Evolutionary conservation across 768 basidiomycete species (phyloP), one percentile per base, ranked within the genome.

Genomic region (Tremella mesenterica): DNA sequence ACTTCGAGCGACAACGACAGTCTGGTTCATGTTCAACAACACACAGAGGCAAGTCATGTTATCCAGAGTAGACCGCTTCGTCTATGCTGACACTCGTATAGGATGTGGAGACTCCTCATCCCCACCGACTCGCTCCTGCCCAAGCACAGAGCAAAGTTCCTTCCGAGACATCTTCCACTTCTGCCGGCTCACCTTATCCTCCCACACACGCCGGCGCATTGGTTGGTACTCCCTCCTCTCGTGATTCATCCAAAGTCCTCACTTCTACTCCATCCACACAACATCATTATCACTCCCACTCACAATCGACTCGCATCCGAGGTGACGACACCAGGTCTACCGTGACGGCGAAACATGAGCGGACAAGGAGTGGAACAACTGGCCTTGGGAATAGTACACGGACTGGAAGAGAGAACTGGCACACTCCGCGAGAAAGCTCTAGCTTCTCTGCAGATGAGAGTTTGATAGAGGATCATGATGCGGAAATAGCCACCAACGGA

Each of bases 361-460:
- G 54, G 51, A 1, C 49, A 51, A n/a, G n/a, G n/a, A n/a, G n/a
- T n/a, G n/a, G n/a, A n/a, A n/a, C n/a, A n/a, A n/a, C n/a, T n/a
- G n/a, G n/a, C 16, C 26, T 57, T 23, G 54, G 52, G 1, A 61
- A 48, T 23, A 65, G 61, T 36, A 57, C 53, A 2, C 39, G 48
- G 30, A 64, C 58, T 5, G 50, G 61, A 14, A 56, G 54, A 27
- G 54, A 58, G 14, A 58, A 52, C 29, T 69, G 67, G 67, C 61
- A 63, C 38, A 69, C 64, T 4, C 67, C 67, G 14, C 61, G 61
- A 27, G 64, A 65, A 57, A 69, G 64, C 38, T 41, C 50, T 20
- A 69, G 67, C 29, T 69, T 69, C 36, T 65, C 64, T 26, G 64
- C 57, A 7, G 67, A 65, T n/a, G 57, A 60, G 46, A 65, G 62